Base-by-base conservation (phyloP, 345 rosid species). In the Citrus hindsii region DNA sequence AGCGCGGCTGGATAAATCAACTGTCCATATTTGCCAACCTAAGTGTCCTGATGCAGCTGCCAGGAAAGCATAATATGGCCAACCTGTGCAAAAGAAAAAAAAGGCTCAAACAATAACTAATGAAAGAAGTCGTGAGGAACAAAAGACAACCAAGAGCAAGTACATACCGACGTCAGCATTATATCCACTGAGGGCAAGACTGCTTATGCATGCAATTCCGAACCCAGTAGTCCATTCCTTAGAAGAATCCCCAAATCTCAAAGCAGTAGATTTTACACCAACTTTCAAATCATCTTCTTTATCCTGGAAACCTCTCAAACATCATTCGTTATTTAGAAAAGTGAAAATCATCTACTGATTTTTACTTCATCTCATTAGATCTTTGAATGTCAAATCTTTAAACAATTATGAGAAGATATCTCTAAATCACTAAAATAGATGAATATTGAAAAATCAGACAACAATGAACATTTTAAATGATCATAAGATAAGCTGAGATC, bases 261-360 rank as follows among this genome's bases (percentile, higher is more conserved):
- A 86, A 33, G 99, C 99, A 9, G 99, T 95, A 68, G 97, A 95
- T 88, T 88, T 95, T 37, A 95, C 94, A 77, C 99, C 98, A 75
- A 95, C 98, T 83, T 89, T 91, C 81, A 92, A 7, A 86, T 95
- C 98, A 66, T 95, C 99, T 77, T 92, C 94, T 88, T 95, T 93
- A 83, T 95, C 98, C 97, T 95, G 75, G 38, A 46, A 73, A 46
- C 40, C 33, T 40, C 37, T 81, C 73, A 73, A 18, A 60, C 12
- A 71, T n/a, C 14, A 19, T 67, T 40, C 58, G 37, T 18, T 48
- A 12, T 9, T 18, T 62, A 21, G 32, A 61, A 75, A 35, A 42
- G 48, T 12, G 38, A 27, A 33, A 32, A 71, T 65, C 12, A n/a
- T 59, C 35, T 62, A 65, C 1, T 28, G 8, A 64, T 30, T 19